Conservation (phyloP, 257 asterid genomes). For the Nemophila menziesii region DNA sequence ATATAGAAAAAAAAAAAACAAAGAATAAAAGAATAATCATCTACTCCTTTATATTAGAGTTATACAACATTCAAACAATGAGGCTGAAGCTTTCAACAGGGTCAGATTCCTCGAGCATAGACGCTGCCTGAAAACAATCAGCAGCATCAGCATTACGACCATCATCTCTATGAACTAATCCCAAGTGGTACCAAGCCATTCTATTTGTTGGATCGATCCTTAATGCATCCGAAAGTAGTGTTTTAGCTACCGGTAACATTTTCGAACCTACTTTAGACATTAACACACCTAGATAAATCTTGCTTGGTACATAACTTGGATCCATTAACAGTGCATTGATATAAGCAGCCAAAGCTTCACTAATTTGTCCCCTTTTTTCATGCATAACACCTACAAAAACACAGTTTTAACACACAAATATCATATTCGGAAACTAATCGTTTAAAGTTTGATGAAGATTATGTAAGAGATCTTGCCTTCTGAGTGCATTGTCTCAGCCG, state of each 20-base stretch:
- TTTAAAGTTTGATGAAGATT: constrained; percentile 4
- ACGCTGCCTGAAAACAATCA: constrained; percentile 69
- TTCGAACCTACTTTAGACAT: constrained; percentile 38
- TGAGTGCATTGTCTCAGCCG: constrained; percentile 66
- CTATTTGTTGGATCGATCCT: constrained; percentile 49
- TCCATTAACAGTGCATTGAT: constrained; percentile 44
- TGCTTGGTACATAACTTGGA: constrained; percentile 51
- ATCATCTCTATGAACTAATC: constrained; percentile 49
- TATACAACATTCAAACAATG: constrained; percentile 20
- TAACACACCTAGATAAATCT: constrained; percentile 33
- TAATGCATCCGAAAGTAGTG: constrained; percentile 53
- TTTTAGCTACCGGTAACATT: constrained; percentile 56
- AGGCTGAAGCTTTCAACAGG: constrained; percentile 54
- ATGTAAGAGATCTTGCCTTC: constrained; percentile 48
- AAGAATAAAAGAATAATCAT: constrained; percentile 38
- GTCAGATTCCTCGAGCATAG: constrained; percentile 53
- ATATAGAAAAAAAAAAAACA: neutral
- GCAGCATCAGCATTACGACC: constrained; percentile 55
- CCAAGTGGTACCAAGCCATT: constrained; percentile 59
- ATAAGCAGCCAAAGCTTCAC: constrained; percentile 40
- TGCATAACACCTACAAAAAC: neutral
- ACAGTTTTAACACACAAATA: neutral
- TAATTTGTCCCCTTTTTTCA: constrained; percentile 17
- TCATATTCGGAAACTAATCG: too few species aligned
- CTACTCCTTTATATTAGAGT: neutral